phyloP scores from a whole-genome alignment of 129 eudicot genomes.

The Helianthus tuberosus region DNA sequence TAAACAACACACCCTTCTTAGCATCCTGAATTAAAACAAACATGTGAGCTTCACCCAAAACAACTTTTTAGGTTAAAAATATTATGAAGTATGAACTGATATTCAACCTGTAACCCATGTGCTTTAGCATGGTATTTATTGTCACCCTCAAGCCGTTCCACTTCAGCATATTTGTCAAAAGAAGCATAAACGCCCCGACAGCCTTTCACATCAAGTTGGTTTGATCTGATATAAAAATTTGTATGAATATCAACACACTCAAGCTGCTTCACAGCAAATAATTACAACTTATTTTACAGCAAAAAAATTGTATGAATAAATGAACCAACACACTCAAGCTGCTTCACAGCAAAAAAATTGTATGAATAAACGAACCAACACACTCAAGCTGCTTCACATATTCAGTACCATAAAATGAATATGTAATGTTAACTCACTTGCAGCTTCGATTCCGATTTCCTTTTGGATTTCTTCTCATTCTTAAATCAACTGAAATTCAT shows the following conservation, averaged over 20 bases:
- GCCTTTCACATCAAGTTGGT: conserved; percentile 95
- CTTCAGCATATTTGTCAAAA: conserved; percentile 97
- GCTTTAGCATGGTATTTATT: conserved; percentile 91
- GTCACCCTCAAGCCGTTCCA: conserved; percentile 96
- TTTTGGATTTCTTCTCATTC: too few species aligned
- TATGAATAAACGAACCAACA: too few species aligned
- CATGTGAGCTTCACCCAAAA: conserved; percentile 15
- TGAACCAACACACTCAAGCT: too few species aligned
- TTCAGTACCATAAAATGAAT: too few species aligned
- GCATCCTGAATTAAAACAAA: conserved; percentile 59
- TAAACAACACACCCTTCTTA: conserved; percentile 75
- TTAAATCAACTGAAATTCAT: too few species aligned
- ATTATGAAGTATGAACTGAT: conserved; percentile 14
- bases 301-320: too few species aligned
- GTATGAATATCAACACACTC: conserved; percentile 4
- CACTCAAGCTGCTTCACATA: too few species aligned
- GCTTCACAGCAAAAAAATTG: too few species aligned
- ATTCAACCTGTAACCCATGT: conserved; percentile 82
- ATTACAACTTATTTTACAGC: too few species aligned
- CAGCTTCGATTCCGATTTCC: too few species aligned
- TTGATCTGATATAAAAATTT: conserved; percentile 61
- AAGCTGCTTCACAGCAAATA: conserved; percentile 14
- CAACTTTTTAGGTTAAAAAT: not conserved
- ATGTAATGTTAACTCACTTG: too few species aligned
- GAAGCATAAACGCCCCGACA: conserved; percentile 96